Base-by-base conservation (phyloP, 1,284 basidiomycete species). In the Sparassis latifolia region DNA sequence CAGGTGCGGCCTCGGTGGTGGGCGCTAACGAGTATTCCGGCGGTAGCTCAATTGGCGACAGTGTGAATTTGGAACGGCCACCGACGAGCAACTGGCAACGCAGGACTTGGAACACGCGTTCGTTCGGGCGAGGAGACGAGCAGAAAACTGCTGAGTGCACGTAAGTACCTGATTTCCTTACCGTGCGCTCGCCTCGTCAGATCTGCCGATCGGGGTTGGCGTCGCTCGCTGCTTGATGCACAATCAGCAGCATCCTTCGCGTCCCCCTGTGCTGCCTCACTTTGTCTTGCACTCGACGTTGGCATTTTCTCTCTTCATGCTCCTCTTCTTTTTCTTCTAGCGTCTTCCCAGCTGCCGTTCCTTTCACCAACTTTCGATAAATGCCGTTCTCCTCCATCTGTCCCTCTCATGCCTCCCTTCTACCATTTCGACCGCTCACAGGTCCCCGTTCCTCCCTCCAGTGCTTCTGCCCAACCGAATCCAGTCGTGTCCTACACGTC, bases 401-500 rank as follows among this genome's bases (percentile, higher is more conserved):
- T 48, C 51, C 48, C 43, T 51, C 53, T 51, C 52, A 62, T 67
- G 62, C 58, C 64, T 58, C 59, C 57, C 50, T 53, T 56, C 51
- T 37, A 56, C 44, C 55, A 56, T 50, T 56, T 58, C 56, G 55
- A 55, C 50, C 63, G 60, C 60, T 59, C 60, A 60, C 62, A 54
- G 44, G 46, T 58, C 49, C 52, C 60, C 49, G 55, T 51, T 42
- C 44, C 63, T 49, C 54, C 61, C 43, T 61, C 55, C 52, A 54
- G 59, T 49, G 48, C 60, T 10, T 51, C 58, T 50, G 57, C 59
- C 55, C 60, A 62, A 46, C 58, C 52, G 32, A 37, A 54, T 40
- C 52, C 62, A 45, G 56, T 59, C 51, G 62, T 60, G 31, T 55
- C 65, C 35, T 65, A 67, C 55, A 62, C 64, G 44, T 60, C 66